A percentile compares a stretch with the other conserved stretches of the same genome.
Conservation (phyloP, 2,329 filamentous ascomycete species). For the Ophiostoma populinum region DNA sequence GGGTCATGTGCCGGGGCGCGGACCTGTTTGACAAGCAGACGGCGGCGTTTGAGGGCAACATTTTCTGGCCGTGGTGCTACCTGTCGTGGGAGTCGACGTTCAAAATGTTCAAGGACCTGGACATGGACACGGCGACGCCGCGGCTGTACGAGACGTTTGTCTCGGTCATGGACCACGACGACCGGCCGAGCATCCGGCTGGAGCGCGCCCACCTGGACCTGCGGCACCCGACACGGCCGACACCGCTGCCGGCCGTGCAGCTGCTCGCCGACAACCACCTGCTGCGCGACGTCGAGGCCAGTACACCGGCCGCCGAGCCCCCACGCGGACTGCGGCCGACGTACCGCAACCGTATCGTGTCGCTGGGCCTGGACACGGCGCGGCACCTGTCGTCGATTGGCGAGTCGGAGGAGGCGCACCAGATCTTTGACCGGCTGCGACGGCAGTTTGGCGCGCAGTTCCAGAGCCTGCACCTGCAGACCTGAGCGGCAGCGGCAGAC, state of each 20-base stretch:
- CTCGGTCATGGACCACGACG: slow-evolving; percentile 25
- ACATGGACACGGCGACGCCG: slow-evolving; percentile 26
- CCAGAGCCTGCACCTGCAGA: slow-evolving; percentile 7
- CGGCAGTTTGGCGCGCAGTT: slow-evolving; percentile 10
- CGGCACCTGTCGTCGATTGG: slow-evolving; percentile 25
- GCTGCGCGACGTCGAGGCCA: slow-evolving; percentile 10
- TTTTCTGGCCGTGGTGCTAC: slow-evolving; percentile 27
- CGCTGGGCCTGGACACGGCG: slow-evolving; percentile 29
- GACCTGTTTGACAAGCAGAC: slow-evolving; percentile 21
- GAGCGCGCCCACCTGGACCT: slow-evolving; percentile 37
- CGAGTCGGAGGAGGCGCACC: slow-evolving; percentile 23
- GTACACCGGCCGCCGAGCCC: slow-evolving; percentile 3
- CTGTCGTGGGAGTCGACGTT: slow-evolving; percentile 37
- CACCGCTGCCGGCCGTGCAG: slow-evolving; percentile 27
- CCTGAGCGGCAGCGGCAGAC: too few relatives aligned
- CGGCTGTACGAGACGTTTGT: slow-evolving; percentile 35
- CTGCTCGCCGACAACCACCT: slow-evolving; percentile 20
- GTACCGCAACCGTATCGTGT: slow-evolving; percentile 17
- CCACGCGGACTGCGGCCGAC: slow-evolving; percentile 14
- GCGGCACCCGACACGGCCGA: slow-evolving; percentile 34
- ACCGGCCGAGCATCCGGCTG: slow-evolving; percentile 19
- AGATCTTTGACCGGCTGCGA: slow-evolving; percentile 16
- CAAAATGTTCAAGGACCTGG: slow-evolving; percentile 29
- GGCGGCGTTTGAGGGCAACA: slow-evolving; percentile 19
- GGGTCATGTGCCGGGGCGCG: slow-evolving; percentile 29